Conservation (phyloP, 257 asterid species). For the Cordia subcordata region DNA sequence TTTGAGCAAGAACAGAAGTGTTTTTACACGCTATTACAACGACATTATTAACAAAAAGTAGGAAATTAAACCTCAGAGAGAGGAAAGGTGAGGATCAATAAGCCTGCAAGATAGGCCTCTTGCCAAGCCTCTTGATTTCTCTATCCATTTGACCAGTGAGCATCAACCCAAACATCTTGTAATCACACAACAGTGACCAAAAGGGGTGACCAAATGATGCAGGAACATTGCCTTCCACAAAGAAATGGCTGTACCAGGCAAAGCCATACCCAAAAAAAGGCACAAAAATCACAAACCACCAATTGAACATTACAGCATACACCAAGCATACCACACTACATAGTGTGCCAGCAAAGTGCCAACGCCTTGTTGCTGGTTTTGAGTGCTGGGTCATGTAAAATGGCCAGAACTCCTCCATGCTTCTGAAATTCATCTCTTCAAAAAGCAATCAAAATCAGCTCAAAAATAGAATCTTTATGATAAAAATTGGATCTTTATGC, state of each 20-base stretch:
- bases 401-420: slow-evolving; percentile 96
- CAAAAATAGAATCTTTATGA: slow-evolving; percentile 22
- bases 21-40: background rate
- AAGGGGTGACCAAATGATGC: slow-evolving; percentile 92
- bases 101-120: slow-evolving; percentile 82
- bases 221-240: slow-evolving; percentile 85
- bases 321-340: slow-evolving; percentile 70
- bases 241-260: slow-evolving; percentile 98
- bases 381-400: slow-evolving; percentile 89
- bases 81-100: slow-evolving; percentile 22
- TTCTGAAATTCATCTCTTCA: slow-evolving; percentile 65
- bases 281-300: slow-evolving; percentile 63
- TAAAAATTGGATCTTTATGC: background rate
- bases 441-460: slow-evolving; percentile 14
- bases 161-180: slow-evolving; percentile 96
- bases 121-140: slow-evolving; percentile 98
- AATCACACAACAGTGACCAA: slow-evolving; percentile 91
- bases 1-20: background rate
- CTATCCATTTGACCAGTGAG: slow-evolving; percentile 88
- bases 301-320: slow-evolving; percentile 60
- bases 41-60: background rate
- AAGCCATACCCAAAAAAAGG: slow-evolving; percentile 83
- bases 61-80: background rate
- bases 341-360: slow-evolving; percentile 94
- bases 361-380: slow-evolving; percentile 76